Base-by-base conservation (phyloP, 2,329 filamentous ascomycete species). In the Zalaria obscura region DNA sequence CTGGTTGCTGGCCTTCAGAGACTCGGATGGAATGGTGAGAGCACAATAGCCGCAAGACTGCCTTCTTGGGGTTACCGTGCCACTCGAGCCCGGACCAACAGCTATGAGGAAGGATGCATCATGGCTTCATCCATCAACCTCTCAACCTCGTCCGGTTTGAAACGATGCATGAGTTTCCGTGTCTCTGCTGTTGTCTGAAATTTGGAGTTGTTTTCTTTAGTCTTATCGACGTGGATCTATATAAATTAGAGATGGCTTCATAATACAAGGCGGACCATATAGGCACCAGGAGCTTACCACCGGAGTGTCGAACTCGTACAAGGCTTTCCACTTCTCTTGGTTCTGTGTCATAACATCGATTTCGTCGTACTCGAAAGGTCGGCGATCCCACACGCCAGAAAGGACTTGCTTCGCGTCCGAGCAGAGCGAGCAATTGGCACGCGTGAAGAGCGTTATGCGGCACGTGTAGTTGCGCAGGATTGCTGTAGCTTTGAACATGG, bases 261-360 rank as follows among this genome's bases (percentile, higher is more conserved):
- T 18, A 2, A 18, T 18, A 18, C 18, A 18, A 2, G 18, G 18
- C 32, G 26, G 29, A 43, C 51, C 27, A n/a, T 46, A 35, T 27
- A 36, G 6, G 41, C 33, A 28, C n/a, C 25, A 32, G 26, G 11
- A 11, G 46, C 63, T 53, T 65, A 88, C 83, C 54, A 88, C 83
- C 0, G 83, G 83, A 5, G 84, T 83, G 50, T 89, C 83, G 56
- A 87, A 84, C 44, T 87, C 83, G 55, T 89, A 89, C 1, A 86
- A 54, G 38, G 78, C 69, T 52, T 74, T 77, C 83, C 83, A 89
- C 25, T 66, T 63, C 47, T 75, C 72, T 10, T 71, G 69, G 26
- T 76, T 72, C 0, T 72, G 67, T 38, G 72, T 70, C 62, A 83
- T 75, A 38, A 88, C 75, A 55, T 87, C 71, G 46, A 84, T 67